Conservation (phyloP, 2,329 filamentous ascomycete species). For the Trichophaea hybrida region DNA sequence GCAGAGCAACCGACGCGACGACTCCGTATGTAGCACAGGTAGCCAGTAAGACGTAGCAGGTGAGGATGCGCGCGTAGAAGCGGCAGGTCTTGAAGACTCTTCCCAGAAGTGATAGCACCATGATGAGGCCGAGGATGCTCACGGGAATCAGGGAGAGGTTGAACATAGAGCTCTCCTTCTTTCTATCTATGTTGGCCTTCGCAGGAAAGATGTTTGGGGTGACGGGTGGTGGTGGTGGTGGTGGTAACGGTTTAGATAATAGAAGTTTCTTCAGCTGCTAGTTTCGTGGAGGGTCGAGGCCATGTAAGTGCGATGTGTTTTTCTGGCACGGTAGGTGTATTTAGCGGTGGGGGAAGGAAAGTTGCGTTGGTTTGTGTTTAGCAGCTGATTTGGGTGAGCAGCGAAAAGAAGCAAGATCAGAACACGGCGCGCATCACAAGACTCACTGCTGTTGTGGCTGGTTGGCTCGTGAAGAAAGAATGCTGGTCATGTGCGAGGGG, state of each 20-base stretch:
- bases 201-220: background rate
- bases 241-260: background rate
- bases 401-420: too few relatives aligned
- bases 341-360: background rate
- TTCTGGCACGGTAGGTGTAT: background rate
- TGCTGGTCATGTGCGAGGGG: background rate
- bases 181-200: background rate
- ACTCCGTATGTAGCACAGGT: constrained; percentile 58
- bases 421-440: background rate
- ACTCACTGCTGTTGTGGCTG: background rate
- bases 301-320: background rate
- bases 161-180: background rate
- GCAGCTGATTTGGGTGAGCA: background rate
- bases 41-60: constrained; percentile 49
- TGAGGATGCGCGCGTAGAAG: constrained; percentile 56
- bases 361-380: background rate
- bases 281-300: background rate
- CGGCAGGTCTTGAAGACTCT: constrained; percentile 33
- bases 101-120: constrained; percentile 22
- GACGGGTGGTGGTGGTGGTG: background rate
- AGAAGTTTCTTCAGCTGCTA: background rate
- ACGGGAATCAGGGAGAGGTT: background rate
- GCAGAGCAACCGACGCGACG: constrained; percentile 55
- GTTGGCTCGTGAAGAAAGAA: background rate
- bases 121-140: constrained; percentile 14